These are phyloP conservation scores for Neonectria ditissima DNA, from an alignment of 2,329 filamentous ascomycete species.

Conservation along the genomic window DNA sequence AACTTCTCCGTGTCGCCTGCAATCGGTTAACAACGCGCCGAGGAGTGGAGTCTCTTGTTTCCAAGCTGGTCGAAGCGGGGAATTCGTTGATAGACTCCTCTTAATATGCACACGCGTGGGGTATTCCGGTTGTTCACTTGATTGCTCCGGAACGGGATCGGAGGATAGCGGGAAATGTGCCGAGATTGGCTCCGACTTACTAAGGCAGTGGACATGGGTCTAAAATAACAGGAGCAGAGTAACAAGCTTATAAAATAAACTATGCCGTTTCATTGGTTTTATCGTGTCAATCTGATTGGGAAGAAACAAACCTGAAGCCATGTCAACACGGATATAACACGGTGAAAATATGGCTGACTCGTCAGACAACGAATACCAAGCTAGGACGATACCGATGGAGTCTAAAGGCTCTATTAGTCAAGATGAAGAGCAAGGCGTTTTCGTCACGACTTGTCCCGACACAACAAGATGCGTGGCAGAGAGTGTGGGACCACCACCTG, in stretches of 20 bases:
- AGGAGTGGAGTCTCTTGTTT: background rate
- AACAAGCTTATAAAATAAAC: background rate
- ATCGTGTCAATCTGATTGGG: background rate
- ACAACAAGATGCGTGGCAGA: background rate
- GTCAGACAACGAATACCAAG: background rate
- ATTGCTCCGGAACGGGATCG: background rate
- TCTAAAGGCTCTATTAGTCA: background rate
- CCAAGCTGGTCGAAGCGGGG: background rate
- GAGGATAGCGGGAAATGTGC: background rate
- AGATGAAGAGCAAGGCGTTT: conserved; percentile 1
- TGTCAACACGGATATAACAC: background rate
- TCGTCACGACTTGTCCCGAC: background rate
- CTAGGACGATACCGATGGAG: background rate
- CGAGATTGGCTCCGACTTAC: background rate
- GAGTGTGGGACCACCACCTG: background rate
- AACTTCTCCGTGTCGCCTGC: background rate
- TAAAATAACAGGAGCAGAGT: background rate
- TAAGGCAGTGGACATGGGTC: background rate
- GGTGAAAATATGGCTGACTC: background rate
- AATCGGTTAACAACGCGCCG: background rate
- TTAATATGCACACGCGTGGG: background rate
- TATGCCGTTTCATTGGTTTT: background rate
- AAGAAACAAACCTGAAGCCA: background rate
- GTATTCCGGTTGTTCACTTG: background rate
- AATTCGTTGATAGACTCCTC: background rate